Evolutionary conservation across 139 green algal genomes (phyloP), one percentile per base, ranked within the genome.

Genomic region (Volvox reticuliferus): DNA sequence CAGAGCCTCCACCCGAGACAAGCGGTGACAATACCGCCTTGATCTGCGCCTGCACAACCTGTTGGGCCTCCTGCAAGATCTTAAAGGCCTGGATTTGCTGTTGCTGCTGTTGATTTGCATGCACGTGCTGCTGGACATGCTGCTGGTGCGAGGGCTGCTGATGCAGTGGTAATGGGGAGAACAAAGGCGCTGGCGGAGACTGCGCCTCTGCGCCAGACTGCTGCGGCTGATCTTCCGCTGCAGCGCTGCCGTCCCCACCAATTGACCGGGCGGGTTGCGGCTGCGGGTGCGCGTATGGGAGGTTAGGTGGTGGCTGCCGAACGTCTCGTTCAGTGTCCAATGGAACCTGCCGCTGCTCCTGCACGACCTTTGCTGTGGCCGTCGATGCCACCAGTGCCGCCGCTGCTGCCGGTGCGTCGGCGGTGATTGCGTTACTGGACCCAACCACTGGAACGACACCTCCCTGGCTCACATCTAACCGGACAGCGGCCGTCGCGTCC

Each of bases 21-120:
- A 62, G 32, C 65, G 32, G 63, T 61, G 63, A 19, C 17, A 36
- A 36, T 68, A 33, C 83, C 83, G 85, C 32, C 50, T 67, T 86
- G 28, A 77, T 67, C 36, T 81, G 76, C 17, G 82, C 82, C 33
- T 88, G 82, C 32, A 88, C 14, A 5, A 35, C 63, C 20, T 79
- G 30, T n/a, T 77, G 63, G 18, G 62, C 63, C 32, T 88, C 18
- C n/a, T 87, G 82, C 30, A 77, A 19, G 24, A 33, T 68, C 63
- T 63, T 35, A 1, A 36, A n/a, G 20, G 33, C 30, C 21, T 63
- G 82, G 63, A 62, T 37, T n/a, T 92, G 87, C 73, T 90, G 86
- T 61, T 82, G 28, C 63, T 65, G 82, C 32, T 88, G 82, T 28
- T 85, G 44, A 55, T 55, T 55, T 55, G 44, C 44, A 55, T 55